These are phyloP conservation scores for Osmozyma mogii DNA, from an alignment of 805 yeast species.

Conservation along the genomic window DNA sequence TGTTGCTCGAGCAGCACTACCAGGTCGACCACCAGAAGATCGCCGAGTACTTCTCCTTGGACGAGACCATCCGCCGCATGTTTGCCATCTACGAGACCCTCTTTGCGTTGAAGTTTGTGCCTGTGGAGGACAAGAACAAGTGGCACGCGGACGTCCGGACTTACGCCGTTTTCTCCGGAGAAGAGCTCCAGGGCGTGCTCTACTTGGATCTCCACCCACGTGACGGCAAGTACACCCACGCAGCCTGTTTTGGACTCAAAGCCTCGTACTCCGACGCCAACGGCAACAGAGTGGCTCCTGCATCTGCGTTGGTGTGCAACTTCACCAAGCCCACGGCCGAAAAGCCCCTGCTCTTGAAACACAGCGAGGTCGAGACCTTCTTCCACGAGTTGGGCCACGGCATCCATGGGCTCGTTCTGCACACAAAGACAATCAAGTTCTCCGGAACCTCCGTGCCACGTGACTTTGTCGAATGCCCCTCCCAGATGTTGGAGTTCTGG, in stretches of 20 bases:
- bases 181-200: conserved; percentile 71
- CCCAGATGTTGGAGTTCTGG: conserved; percentile 85
- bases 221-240: conserved; percentile 82
- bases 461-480: conserved; percentile 89
- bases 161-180: conserved; percentile 67
- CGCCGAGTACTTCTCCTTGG: conserved; percentile 72
- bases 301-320: conserved; percentile 76
- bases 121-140: conserved; percentile 37
- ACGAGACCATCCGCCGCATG: conserved; percentile 61
- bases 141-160: conserved; percentile 81
- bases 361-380: conserved; percentile 71
- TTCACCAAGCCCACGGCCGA: conserved; percentile 66
- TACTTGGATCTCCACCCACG: conserved; percentile 81
- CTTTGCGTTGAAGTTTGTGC: conserved; percentile 60
- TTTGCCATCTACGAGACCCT: conserved; percentile 60
- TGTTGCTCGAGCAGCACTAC: conserved; percentile 58
- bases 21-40: conserved; percentile 66
- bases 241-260: conserved; percentile 68
- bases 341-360: conserved; percentile 70
- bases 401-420: conserved; percentile 67
- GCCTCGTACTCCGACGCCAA: conserved; percentile 48
- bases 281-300: conserved; percentile 52
- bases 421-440: conserved; percentile 57
- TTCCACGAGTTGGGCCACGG: conserved; percentile 92
- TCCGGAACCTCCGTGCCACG: conserved; percentile 73